Evolutionary conservation across 495 filamentous ascomycete species (phyloP).

Genomic region (Podospora didyma): DNA sequence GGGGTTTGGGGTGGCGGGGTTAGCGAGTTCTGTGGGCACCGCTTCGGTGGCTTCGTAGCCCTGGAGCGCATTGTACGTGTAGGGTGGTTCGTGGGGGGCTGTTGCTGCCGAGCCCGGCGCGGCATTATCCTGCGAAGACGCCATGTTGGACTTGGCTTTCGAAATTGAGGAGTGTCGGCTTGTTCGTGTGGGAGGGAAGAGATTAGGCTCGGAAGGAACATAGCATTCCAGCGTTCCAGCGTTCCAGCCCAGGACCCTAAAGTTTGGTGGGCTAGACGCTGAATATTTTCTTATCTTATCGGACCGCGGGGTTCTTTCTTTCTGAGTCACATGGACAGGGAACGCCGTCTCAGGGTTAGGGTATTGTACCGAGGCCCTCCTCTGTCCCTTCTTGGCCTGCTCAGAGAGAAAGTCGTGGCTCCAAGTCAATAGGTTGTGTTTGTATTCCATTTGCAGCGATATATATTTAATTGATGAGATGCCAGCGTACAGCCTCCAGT

Average conservation of each 20-base stretch:
- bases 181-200: no score
- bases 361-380: background rate
- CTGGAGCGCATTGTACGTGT: conserved; percentile 23
- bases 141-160: background rate
- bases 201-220: background rate
- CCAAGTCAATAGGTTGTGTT: no score
- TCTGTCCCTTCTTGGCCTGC: no score
- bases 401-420: background rate
- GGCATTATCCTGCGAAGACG: conserved; percentile 9
- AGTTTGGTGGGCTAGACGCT: conserved; percentile 14
- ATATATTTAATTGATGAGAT: no score
- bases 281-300: conserved; percentile 22
- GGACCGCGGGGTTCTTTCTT: conserved; percentile 11
- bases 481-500: no score
- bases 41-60: conserved; percentile 26
- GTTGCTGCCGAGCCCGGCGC: background rate
- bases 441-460: no score
- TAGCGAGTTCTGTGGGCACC: conserved; percentile 17
- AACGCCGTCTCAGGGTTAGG: background rate
- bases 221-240: no score
- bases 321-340: no score
- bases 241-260: conserved; percentile 2
- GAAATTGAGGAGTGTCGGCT: no score
- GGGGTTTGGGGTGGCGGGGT: conserved; percentile 5
- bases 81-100: conserved; percentile 31